Percentiles rank a stretch among this genome's conserved stretches.
These are phyloP conservation scores for Boletus tylopilopsis DNA, from an alignment of 768 basidiomycete genomes.

Conservation along the genomic window DNA sequence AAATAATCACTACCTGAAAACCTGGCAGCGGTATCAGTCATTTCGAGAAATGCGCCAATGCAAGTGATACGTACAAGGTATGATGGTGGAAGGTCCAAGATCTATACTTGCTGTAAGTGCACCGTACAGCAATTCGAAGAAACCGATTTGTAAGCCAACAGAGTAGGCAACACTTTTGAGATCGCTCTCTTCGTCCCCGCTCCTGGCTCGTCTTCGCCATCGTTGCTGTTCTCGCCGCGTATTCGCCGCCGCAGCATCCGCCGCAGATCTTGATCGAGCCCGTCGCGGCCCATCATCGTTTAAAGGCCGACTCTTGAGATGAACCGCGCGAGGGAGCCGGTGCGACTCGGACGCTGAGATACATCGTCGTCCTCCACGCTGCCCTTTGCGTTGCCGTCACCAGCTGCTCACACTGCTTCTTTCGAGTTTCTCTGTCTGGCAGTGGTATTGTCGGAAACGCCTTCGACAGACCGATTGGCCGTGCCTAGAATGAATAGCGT, in stretches of 20 bases:
- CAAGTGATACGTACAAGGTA: neutral
- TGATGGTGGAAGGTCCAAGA: too few relatives aligned
- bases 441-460: too few relatives aligned
- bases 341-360: slow-evolving; percentile 64
- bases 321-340: too few relatives aligned
- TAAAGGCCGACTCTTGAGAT: slow-evolving; percentile 87
- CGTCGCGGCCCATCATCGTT: slow-evolving; percentile 65
- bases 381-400: neutral
- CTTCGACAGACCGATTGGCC: too few relatives aligned
- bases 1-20: neutral
- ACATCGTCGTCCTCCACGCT: slow-evolving; percentile 44
- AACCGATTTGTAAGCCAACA: too few relatives aligned
- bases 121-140: too few relatives aligned
- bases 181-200: slow-evolving; percentile 33
- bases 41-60: neutral
- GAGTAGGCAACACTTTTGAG: slow-evolving; percentile 67
- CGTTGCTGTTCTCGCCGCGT: slow-evolving; percentile 59
- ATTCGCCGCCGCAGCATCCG: slow-evolving; percentile 76
- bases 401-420: too few relatives aligned
- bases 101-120: too few relatives aligned
- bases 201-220: slow-evolving; percentile 44
- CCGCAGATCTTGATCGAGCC: slow-evolving; percentile 58
- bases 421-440: too few relatives aligned
- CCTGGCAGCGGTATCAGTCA: neutral
- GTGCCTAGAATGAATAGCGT: too few relatives aligned